Evolutionary conservation across 108 stramenopile genomes (phyloP).

Genomic region (Nitzschia sp.): DNA sequence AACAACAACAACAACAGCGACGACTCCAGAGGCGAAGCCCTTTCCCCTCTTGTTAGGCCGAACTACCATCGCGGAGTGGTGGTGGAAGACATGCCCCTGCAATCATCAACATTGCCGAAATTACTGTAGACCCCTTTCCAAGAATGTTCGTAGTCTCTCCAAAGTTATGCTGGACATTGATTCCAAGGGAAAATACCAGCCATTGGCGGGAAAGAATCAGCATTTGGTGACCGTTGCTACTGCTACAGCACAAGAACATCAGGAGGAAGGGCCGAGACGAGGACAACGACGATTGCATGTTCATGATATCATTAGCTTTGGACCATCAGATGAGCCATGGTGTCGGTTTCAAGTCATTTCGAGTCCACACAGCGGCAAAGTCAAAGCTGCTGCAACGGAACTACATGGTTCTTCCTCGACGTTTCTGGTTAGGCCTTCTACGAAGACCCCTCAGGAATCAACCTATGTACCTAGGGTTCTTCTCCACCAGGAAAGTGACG

Average conservation of each 20-base stretch:
- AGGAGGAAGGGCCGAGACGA: neutral
- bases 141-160: constrained; percentile 32
- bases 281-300: neutral
- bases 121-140: constrained; percentile 38
- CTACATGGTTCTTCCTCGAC: neutral
- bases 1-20: constrained; percentile 2
- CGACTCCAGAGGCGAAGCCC: constrained; percentile 14
- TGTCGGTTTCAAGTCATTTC: constrained; percentile 28
- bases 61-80: constrained; percentile 36
- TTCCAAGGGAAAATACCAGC: constrained; percentile 16
- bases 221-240: constrained; percentile 10
- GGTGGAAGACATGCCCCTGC: constrained; percentile 45
- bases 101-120: constrained; percentile 34
- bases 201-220: constrained; percentile 21
- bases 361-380: neutral
- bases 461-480: neutral
- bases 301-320: constrained; percentile 37
- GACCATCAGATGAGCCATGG: constrained; percentile 41
- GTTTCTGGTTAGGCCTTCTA: neutral
- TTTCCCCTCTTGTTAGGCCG: constrained; percentile 37
- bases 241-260: too few species aligned
- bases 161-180: constrained; percentile 45
- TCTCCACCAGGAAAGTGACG: neutral
- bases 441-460: neutral
- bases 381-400: neutral